Percentiles rank a stretch among this genome's conserved stretches.
These are phyloP conservation scores for Astrocystis sublimbata DNA, from an alignment of 495 filamentous ascomycete genomes.

Conservation along the genomic window DNA sequence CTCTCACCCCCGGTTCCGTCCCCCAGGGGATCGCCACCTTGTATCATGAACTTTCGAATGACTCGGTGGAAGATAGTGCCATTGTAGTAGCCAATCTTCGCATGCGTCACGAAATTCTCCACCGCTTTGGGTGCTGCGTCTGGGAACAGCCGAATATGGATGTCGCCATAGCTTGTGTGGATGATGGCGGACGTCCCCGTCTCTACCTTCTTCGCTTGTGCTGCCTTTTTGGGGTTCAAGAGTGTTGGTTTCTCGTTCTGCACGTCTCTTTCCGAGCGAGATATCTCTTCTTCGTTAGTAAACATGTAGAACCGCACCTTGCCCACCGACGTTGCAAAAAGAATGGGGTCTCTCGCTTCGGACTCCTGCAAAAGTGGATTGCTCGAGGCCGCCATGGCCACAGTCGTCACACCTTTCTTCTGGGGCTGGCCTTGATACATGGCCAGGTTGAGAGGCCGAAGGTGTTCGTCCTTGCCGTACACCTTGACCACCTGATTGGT, in stretches of 20 bases:
- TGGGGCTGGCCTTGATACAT: conserved; percentile 96
- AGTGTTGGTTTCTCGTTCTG: conserved; percentile 89
- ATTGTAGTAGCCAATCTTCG: conserved; percentile 90
- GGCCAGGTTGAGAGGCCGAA: conserved; percentile 76
- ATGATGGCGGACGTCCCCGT: conserved; percentile 78
- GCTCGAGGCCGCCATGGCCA: conserved; percentile 94
- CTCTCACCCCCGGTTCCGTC: conserved; percentile 95
- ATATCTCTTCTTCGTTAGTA: conserved; percentile 82
- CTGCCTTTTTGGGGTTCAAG: conserved; percentile 44
- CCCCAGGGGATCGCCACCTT: conserved; percentile 87
- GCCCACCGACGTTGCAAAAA: conserved; percentile 77
- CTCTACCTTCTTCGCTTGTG: conserved; percentile 62
- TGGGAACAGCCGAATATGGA: conserved; percentile 90
- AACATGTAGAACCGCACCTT: conserved; percentile 99
- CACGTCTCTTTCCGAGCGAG: conserved; percentile 83
- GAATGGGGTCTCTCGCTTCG: conserved; percentile 86
- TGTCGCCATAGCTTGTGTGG: conserved; percentile 93
- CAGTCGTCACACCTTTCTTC: conserved; percentile 85
- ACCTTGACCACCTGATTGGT: conserved; percentile 88
- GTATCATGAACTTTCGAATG: conserved; percentile 98
- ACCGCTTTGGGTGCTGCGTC: conserved; percentile 91
- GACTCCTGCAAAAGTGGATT: conserved; percentile 95
- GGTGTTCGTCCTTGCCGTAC: conserved; percentile 84
- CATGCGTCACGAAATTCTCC: conserved; percentile 97
- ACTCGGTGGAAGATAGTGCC: conserved; percentile 96